Conservation (phyloP, 192 early-diverging fungal species). For the Backusella luteola region DNA sequence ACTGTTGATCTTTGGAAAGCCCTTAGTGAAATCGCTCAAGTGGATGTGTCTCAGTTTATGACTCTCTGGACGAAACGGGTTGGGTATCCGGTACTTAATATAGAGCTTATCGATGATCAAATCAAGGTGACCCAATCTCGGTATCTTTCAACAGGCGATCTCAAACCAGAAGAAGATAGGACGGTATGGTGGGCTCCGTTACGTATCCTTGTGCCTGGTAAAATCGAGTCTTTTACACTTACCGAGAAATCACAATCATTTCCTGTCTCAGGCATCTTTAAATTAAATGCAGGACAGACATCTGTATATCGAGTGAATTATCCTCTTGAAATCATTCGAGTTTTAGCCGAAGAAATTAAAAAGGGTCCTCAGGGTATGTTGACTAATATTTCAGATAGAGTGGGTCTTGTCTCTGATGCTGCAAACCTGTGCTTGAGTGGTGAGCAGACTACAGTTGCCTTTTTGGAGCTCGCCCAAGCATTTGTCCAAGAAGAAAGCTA, state of each 20-base stretch:
- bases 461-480: slow-evolving; percentile 70
- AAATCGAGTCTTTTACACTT: slow-evolving; percentile 29
- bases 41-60: slow-evolving; percentile 88
- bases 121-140: slow-evolving; percentile 77
- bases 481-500: slow-evolving; percentile 79
- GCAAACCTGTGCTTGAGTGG: slow-evolving; percentile 79
- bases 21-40: slow-evolving; percentile 72
- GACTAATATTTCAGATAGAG: slow-evolving; percentile 65
- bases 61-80: slow-evolving; percentile 84
- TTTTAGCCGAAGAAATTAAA: slow-evolving; percentile 55
- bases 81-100: slow-evolving; percentile 84
- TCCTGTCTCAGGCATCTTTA: slow-evolving; percentile 56
- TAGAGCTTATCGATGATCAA: slow-evolving; percentile 51
- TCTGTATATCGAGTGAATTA: slow-evolving; percentile 90
- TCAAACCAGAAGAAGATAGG: slow-evolving; percentile 72
- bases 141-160: slow-evolving; percentile 82
- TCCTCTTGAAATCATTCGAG: slow-evolving; percentile 47
- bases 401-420: slow-evolving; percentile 82
- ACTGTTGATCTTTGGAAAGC: slow-evolving; percentile 89
- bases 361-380: slow-evolving; percentile 48
- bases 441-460: slow-evolving; percentile 67
- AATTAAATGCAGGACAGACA: slow-evolving; percentile 80
- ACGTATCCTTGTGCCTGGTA: slow-evolving; percentile 45
- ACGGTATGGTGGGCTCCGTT: slow-evolving; percentile 88
- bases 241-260: slow-evolving; percentile 43